Evolutionary conservation across 768 basidiomycete genomes (phyloP).

Genomic region (Exsudoporus frostii): DNA sequence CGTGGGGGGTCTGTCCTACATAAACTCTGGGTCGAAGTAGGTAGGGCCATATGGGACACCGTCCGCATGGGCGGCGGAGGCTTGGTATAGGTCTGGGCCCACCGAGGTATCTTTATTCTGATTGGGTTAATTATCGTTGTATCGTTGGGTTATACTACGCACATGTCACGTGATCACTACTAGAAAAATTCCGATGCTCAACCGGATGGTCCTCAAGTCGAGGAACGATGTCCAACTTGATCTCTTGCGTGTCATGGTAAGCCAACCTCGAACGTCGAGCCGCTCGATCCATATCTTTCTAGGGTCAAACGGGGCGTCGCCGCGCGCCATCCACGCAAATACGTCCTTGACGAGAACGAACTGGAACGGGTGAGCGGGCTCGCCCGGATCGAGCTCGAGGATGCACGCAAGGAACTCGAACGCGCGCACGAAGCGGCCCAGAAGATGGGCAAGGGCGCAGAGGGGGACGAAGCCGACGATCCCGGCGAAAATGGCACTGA

Average conservation of each 20-base stretch:
- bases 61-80: slow-evolving; percentile 77
- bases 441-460: slow-evolving; percentile 64
- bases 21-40: slow-evolving; percentile 50
- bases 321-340: slow-evolving; percentile 73
- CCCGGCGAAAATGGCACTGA: slow-evolving; percentile 37
- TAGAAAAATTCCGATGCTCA: slow-evolving; percentile 3
- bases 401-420: slow-evolving; percentile 82
- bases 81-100: slow-evolving; percentile 44
- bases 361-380: slow-evolving; percentile 85
- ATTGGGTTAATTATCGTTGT: not conserved
- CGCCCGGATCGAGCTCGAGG: slow-evolving; percentile 84
- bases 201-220: not conserved
- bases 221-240: slow-evolving; percentile 63
- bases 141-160: not conserved
- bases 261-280: not conserved
- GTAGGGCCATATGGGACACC: slow-evolving; percentile 59
- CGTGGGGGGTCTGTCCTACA: slow-evolving; percentile 35
- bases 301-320: slow-evolving; percentile 84
- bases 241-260: slow-evolving; percentile 66
- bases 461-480: slow-evolving; percentile 65
- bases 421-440: slow-evolving; percentile 74
- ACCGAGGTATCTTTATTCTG: slow-evolving; percentile 20
- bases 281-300: not conserved
- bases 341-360: slow-evolving; percentile 87
- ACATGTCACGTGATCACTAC: slow-evolving; percentile 15